phyloP scores from a whole-genome alignment of 768 basidiomycete genomes.

The Calvatia gigantea region DNA sequence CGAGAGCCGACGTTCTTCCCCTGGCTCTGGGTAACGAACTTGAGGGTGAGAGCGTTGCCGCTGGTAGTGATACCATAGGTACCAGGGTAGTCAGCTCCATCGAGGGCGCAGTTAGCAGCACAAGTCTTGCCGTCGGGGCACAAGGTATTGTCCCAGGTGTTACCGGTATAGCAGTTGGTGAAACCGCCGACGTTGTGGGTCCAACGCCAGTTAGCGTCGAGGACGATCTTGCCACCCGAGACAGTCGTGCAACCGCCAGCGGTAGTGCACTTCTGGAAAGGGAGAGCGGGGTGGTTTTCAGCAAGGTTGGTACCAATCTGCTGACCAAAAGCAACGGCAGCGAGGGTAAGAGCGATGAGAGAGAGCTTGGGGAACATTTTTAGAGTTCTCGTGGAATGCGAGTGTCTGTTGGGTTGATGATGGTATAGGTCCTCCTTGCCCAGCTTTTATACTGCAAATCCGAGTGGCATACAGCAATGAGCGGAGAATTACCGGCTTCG shows the following conservation, averaged over 20 bases:
- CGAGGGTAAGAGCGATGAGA: slow-evolving; percentile 30
- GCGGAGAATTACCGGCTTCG: not conserved
- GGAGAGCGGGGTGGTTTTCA: slow-evolving; percentile 47
- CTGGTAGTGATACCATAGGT: slow-evolving; percentile 50
- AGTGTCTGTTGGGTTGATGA: not conserved
- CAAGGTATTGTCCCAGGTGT: slow-evolving; percentile 47
- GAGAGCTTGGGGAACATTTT: slow-evolving; percentile 32
- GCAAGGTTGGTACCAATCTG: slow-evolving; percentile 45
- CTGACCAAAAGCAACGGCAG: slow-evolving; percentile 39
- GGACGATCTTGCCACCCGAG: slow-evolving; percentile 30
- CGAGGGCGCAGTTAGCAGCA: slow-evolving; percentile 39
- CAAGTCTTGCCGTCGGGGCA: slow-evolving; percentile 48
- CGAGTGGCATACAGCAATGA: not conserved
- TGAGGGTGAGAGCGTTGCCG: slow-evolving; percentile 44
- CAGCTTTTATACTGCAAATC: not conserved
- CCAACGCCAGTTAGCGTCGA: slow-evolving; percentile 57
- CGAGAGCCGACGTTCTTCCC: slow-evolving; percentile 39
- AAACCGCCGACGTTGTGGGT: slow-evolving; percentile 30
- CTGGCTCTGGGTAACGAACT: slow-evolving; percentile 38
- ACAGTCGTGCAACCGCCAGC: slow-evolving; percentile 34
- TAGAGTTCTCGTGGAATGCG: not conserved
- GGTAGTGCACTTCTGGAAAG: slow-evolving; percentile 41
- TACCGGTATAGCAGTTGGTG: slow-evolving; percentile 54
- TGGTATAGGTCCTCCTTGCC: not conserved
- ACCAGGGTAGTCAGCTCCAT: slow-evolving; percentile 44